A percentile compares a stretch with the other conserved stretches of the same genome.
These are phyloP conservation scores for Pythium chondricola DNA, from an alignment of 352 stramenopile genomes.

Conservation along the genomic window DNA sequence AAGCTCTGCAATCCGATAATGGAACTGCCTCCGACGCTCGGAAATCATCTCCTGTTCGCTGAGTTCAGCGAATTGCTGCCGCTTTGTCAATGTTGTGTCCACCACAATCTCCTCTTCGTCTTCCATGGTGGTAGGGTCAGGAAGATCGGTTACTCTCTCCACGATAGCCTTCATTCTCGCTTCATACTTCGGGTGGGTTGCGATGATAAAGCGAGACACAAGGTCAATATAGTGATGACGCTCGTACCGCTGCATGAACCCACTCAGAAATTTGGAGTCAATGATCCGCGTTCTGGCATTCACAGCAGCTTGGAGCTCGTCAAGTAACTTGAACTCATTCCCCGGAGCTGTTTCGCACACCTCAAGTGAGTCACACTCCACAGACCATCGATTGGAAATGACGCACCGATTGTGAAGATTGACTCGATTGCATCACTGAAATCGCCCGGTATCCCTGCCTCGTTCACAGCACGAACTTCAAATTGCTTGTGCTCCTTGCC, in stretches of 20 bases:
- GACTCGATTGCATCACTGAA: constrained; percentile 41
- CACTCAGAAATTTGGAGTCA: constrained; percentile 73
- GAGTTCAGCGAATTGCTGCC: constrained; percentile 43
- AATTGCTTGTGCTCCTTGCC: constrained; percentile 64
- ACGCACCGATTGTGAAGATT: constrained; percentile 61
- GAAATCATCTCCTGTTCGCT: constrained; percentile 38
- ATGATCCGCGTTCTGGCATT: constrained; percentile 59
- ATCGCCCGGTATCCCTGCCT: constrained; percentile 39
- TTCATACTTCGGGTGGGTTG: constrained; percentile 41
- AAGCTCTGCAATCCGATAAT: constrained; percentile 67
- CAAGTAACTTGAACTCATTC: constrained; percentile 59
- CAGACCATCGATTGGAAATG: too few species aligned
- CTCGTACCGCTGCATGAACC: constrained; percentile 80
- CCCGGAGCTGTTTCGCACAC: constrained; percentile 28
- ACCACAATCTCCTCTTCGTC: constrained; percentile 6
- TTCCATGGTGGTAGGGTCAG: neutral
- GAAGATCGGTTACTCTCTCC: neutral
- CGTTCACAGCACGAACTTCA: constrained; percentile 55
- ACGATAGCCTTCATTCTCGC: constrained; percentile 49
- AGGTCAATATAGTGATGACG: constrained; percentile 59
- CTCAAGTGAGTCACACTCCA: neutral
- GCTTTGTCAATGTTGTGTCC: neutral
- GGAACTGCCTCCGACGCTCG: constrained; percentile 64
- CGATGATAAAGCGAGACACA: constrained; percentile 59
- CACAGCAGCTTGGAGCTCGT: constrained; percentile 76